Percentiles rank a stretch among this genome's conserved stretches.
Evolutionary conservation across 768 basidiomycete genomes (phyloP).

Genomic region (Mrakia gelida): DNA sequence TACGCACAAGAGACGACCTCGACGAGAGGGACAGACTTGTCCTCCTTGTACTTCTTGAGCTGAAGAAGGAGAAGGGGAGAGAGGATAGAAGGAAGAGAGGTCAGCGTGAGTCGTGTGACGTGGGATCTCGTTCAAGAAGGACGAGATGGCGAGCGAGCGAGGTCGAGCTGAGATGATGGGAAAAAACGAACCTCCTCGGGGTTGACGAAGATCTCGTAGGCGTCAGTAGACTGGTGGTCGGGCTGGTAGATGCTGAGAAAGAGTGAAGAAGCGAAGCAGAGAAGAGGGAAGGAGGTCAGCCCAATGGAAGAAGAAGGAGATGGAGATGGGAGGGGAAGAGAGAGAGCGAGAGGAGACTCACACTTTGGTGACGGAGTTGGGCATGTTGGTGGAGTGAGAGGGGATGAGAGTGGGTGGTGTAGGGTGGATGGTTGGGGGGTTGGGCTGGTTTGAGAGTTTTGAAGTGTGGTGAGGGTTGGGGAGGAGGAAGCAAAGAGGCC

Average conservation of each 20-base stretch:
- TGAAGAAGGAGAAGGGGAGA: background rate
- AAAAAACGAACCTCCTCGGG: slow-evolving; percentile 25
- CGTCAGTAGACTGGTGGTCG: slow-evolving; percentile 29
- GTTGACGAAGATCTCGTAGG: slow-evolving; percentile 32
- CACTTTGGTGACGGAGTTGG: slow-evolving; percentile 25
- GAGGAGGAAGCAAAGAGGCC: background rate
- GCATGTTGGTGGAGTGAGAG: slow-evolving; percentile 17
- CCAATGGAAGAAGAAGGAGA: background rate
- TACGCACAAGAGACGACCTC: slow-evolving; percentile 32
- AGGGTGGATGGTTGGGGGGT: background rate
- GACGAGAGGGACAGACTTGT: slow-evolving; percentile 27
- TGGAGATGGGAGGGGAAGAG: background rate
- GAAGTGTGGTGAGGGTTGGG: slow-evolving; percentile 1
- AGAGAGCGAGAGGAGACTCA: background rate
- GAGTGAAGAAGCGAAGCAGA: background rate
- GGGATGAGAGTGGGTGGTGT: background rate
- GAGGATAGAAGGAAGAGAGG: background rate
- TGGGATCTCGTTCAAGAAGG: background rate
- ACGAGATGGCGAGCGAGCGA: background rate
- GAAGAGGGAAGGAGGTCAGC: slow-evolving; percentile 7
- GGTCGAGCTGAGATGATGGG: background rate
- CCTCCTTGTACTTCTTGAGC: slow-evolving; percentile 33
- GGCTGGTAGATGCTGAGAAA: slow-evolving; percentile 31
- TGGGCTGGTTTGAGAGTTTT: background rate
- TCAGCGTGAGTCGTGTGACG: background rate